Base-by-base conservation (phyloP, 345 rosid genomes). In the Rubroshorea leprosula region DNA sequence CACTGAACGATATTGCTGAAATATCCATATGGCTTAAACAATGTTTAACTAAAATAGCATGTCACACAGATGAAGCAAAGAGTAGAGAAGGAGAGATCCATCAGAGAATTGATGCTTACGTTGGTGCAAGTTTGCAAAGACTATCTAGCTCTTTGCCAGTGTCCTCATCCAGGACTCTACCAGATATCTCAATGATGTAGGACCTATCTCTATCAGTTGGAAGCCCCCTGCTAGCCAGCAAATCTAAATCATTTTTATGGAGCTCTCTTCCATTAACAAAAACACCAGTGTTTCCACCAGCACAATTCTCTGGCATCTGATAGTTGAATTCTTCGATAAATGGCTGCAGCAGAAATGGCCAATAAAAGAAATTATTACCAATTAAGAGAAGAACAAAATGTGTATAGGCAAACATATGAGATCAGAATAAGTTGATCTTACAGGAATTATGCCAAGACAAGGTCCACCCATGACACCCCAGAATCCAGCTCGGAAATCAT, bases 121-220 rank as follows among this genome's bases (percentile, higher is more conserved):
- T 93, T 4, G 97, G 99, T 48, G 97, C 99, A 41, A 89, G 97
- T 74, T 78, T 89, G 54, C 96, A 96, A 13, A 93, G 96, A 72
- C 88, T 63, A 51, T 82, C 84, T n/a, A 87, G 86, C 76, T 87
- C 97, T 79, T 87, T 86, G 35, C 92, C 87, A 2, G 96, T 83
- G 48, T 93, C 96, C 72, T 87, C 99, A 23, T 89, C 94, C 23
- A 85, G 63, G 24, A 89, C 86, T 73, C 88, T 83, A 57, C 99
- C 99, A 0, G 96, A 70, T 6, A 87, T 83, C 62, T 89, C 89
- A 51, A 93, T 31, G 2, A 82, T 74, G 73, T 87, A 93, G 58
- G 87, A 83, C 54, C 91, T 71, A 63, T 83, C 82, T 64, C 75
- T 73, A 1, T 74, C 80, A 6, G 80, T 54, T 5, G 91, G 91